Percentiles rank a stretch among this genome's conserved stretches.
These are phyloP conservation scores for Ceratopteris richardii DNA, from an alignment of 75 land plant genomes.

Conservation along the genomic window DNA sequence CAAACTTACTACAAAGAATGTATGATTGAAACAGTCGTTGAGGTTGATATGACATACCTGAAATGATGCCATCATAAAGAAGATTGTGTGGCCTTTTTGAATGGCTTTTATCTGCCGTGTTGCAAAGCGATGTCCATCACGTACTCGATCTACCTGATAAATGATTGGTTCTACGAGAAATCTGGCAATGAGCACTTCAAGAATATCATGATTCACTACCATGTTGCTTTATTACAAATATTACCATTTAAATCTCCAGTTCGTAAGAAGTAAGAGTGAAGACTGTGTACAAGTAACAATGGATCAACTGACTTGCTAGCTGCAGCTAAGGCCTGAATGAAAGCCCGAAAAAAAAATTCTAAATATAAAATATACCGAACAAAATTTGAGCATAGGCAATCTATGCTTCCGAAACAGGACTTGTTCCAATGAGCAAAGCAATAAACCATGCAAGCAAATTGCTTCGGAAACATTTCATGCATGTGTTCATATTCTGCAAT, in stretches of 20 bases:
- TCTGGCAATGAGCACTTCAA: neutral
- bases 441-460: too few relatives aligned
- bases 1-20: too few relatives aligned
- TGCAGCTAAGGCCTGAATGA: conserved; percentile 86
- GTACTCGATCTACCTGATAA: conserved; percentile 75
- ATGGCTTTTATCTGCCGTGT: conserved; percentile 71
- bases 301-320: conserved; percentile 96
- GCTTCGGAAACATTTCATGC: too few relatives aligned
- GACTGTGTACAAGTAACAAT: conserved; percentile 69
- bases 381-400: neutral
- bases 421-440: too few relatives aligned
- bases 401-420: too few relatives aligned
- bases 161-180: conserved; percentile 70
- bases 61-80: conserved; percentile 81
- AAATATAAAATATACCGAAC: neutral
- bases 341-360: neutral
- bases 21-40: too few relatives aligned
- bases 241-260: conserved; percentile 65
- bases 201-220: neutral
- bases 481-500: too few relatives aligned
- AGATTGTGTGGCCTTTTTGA: conserved; percentile 72
- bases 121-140: conserved; percentile 93
- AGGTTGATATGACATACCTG: conserved; percentile 37
- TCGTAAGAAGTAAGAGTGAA: conserved; percentile 75
- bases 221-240: neutral